A percentile compares a stretch with the other conserved stretches of the same genome.
Evolutionary conservation across 164 flowering plant species (phyloP).

Genomic region (Sedum album): DNA sequence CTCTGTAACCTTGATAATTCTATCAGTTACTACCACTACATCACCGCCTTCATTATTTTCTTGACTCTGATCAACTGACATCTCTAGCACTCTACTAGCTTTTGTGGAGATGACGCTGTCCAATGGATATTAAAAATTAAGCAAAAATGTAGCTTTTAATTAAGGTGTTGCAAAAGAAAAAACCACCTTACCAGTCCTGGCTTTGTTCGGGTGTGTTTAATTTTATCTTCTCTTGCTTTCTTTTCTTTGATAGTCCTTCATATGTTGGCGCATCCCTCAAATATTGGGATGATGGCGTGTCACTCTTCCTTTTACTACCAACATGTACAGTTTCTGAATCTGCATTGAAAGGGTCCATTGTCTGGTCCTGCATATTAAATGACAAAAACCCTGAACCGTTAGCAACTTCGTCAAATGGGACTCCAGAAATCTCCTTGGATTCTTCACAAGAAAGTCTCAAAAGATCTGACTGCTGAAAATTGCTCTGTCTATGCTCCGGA

Average conservation of each 20-base stretch:
- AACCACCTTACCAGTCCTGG: background rate
- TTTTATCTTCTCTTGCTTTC: conserved; percentile 24
- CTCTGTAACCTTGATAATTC: conserved; percentile 25
- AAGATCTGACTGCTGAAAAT: conserved; percentile 8
- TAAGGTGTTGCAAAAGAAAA: background rate
- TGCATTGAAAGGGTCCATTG: conserved; percentile 11
- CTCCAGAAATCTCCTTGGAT: conserved; percentile 38
- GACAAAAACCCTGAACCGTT: conserved; percentile 11
- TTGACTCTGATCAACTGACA: conserved; percentile 18
- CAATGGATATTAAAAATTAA: conserved; percentile 8
- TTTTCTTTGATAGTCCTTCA: conserved; percentile 36
- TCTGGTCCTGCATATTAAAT: conserved; percentile 16
- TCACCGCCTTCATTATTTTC: conserved; percentile 22
- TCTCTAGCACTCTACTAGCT: conserved; percentile 13
- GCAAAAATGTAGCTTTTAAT: background rate
- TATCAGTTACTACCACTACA: conserved; percentile 20
- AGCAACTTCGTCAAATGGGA: conserved; percentile 18
- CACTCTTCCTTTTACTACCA: conserved; percentile 40
- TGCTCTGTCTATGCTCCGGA: conserved; percentile 3
- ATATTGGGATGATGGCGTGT: conserved; percentile 15
- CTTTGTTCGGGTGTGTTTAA: conserved; percentile 12
- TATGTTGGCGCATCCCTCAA: conserved; percentile 16
- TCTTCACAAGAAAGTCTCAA: conserved; percentile 22
- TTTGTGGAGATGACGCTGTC: conserved; percentile 24
- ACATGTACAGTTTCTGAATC: conserved; percentile 16